Percentiles rank a stretch among this genome's conserved stretches.
Evolutionary conservation across 805 yeast species (phyloP).

Genomic region (Candida michaelii): DNA sequence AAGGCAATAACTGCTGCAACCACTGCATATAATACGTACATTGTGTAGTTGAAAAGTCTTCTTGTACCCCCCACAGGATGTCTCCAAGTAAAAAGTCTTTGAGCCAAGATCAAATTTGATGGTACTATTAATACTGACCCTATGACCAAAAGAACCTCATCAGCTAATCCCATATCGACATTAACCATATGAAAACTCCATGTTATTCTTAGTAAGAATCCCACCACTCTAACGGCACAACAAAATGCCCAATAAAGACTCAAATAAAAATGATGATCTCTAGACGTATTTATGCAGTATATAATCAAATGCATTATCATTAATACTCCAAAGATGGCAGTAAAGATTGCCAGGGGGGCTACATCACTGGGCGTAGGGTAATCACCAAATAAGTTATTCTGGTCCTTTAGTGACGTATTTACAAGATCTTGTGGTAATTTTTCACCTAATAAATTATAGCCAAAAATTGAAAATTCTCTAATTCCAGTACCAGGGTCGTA

Average conservation of each 20-base stretch:
- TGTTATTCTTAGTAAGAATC: conserved; percentile 54
- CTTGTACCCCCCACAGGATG: conserved; percentile 69
- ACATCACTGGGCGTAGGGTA: conserved; percentile 54
- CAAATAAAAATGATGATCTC: conserved; percentile 63
- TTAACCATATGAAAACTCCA: conserved; percentile 54
- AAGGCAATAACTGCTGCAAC: conserved; percentile 59
- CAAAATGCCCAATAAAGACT: conserved; percentile 43
- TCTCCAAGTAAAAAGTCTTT: conserved; percentile 72
- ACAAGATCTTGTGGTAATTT: conserved; percentile 41
- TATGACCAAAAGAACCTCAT: conserved; percentile 53
- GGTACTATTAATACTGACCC: conserved; percentile 58
- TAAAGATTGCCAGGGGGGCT: conserved; percentile 59
- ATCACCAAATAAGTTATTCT: conserved; percentile 59
- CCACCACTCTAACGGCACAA: conserved; percentile 52
- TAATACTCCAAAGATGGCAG: conserved; percentile 50
- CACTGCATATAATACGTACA: conserved; percentile 51
- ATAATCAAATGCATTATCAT: conserved; percentile 45
- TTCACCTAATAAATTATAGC: conserved; percentile 26
- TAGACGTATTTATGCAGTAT: conserved; percentile 45
- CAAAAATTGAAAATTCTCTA: conserved; percentile 25
- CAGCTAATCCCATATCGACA: conserved; percentile 52
- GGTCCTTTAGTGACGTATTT: conserved; percentile 35
- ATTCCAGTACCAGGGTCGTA: conserved; percentile 31
- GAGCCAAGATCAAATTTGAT: conserved; percentile 63
- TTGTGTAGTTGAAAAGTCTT: conserved; percentile 46